These are phyloP conservation scores for Nemania diffusa DNA, from an alignment of 2,329 filamentous ascomycete genomes.

Conservation along the genomic window DNA sequence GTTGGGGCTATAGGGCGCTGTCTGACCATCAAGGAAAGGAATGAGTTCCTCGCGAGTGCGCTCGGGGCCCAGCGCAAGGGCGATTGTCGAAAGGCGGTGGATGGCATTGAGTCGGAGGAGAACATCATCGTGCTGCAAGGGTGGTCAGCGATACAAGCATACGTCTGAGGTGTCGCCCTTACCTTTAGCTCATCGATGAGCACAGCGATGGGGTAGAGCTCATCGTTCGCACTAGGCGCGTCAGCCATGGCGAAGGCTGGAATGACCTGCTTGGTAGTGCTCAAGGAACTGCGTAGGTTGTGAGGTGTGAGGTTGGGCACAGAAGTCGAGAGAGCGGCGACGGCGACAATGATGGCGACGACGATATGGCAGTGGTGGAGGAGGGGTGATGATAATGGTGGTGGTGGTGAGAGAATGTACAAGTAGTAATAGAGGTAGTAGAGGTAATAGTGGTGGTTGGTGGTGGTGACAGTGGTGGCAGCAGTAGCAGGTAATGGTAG, in stretches of 20 bases:
- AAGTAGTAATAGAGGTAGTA: too few species aligned
- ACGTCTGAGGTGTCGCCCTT: constrained; percentile 49
- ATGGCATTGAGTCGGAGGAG: constrained; percentile 98
- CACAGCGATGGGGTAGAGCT: constrained; percentile 99
- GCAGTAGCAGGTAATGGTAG: constrained; percentile 10
- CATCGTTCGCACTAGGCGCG: constrained; percentile 90
- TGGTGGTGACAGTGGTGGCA: constrained; percentile 7
- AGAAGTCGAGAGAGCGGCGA: constrained; percentile 18
- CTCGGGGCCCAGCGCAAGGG: constrained; percentile 93
- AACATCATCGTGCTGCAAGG: constrained; percentile 91
- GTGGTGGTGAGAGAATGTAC: constrained; percentile 23
- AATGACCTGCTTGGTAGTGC: constrained; percentile 11
- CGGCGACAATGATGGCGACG: constrained; percentile 2
- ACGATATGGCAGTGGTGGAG: constrained; percentile 13
- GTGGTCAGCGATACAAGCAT: constrained; percentile 40
- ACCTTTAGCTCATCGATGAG: constrained; percentile 99
- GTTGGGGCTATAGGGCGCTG: constrained; percentile 36
- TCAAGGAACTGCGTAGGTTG: constrained; percentile 10
- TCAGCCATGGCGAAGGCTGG: constrained; percentile 78
- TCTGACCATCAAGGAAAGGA: constrained; percentile 96
- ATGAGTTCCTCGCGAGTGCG: constrained; percentile 98
- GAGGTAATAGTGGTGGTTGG: constrained; percentile 1
- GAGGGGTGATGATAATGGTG: constrained; percentile 32
- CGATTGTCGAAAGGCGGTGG: constrained; percentile 97
- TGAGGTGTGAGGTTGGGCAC: constrained; percentile 16